phyloP scores from a whole-genome alignment of 805 yeast species.

The Monosporozyma yasuniensis region DNA sequence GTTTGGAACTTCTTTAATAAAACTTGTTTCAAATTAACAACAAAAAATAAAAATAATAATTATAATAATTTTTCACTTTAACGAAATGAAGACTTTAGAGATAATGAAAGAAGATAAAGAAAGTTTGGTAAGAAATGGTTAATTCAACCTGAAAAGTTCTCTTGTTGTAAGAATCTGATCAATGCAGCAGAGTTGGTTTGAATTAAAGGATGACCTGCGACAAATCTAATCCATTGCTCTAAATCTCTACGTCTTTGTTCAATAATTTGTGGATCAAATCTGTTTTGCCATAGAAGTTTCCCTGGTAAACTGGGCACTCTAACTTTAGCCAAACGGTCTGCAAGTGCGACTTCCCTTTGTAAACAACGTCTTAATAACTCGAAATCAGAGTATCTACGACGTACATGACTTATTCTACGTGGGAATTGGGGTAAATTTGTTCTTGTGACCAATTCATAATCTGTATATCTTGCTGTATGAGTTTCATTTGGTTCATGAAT shows the following conservation, averaged over 20 bases:
- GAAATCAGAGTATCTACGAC: conserved; percentile 86
- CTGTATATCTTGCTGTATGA: conserved; percentile 54
- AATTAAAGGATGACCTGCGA: conserved; percentile 87
- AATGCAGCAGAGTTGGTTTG: conserved; percentile 79
- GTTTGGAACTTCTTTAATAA: neutral
- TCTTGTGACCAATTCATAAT: conserved; percentile 81
- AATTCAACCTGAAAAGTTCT: conserved; percentile 31
- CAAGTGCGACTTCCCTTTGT: conserved; percentile 56
- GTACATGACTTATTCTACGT: conserved; percentile 51
- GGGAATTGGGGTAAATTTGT: conserved; percentile 88
- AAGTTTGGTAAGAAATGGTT: neutral
- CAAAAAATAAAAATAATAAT: neutral
- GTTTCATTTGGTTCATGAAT: conserved; percentile 19
- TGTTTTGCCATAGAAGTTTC: conserved; percentile 60
- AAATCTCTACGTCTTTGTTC: conserved; percentile 77
- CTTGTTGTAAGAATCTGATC: conserved; percentile 81
- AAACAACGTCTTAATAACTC: conserved; percentile 68
- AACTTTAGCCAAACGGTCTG: conserved; percentile 40
- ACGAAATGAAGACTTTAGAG: neutral
- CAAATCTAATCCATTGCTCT: conserved; percentile 66
- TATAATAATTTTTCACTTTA: neutral
- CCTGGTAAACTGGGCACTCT: conserved; percentile 85
- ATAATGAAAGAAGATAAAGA: neutral
- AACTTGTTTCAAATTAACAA: neutral
- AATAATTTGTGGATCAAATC: conserved; percentile 75